A percentile compares a stretch with the other conserved stretches of the same genome.
phyloP scores from a whole-genome alignment of 2,329 filamentous ascomycete genomes.

The Saccharata proteae region DNA sequence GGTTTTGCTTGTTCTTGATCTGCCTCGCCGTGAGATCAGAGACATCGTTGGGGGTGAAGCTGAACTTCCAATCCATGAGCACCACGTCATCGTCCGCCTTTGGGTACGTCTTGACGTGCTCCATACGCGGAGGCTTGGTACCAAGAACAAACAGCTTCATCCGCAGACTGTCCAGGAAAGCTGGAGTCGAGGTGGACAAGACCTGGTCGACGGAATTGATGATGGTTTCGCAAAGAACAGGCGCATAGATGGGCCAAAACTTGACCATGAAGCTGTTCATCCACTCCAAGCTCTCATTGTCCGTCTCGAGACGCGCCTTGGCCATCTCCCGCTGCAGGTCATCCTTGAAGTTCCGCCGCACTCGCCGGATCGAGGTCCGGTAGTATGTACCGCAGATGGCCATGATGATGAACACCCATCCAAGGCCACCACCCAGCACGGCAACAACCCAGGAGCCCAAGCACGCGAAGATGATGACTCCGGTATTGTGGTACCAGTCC shows the following conservation, averaged over 20 bases:
- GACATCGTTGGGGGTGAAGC: constrained; percentile 91
- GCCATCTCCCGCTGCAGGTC: constrained; percentile 83
- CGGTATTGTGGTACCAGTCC: constrained; percentile 97
- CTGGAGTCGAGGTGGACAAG: constrained; percentile 78
- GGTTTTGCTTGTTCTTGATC: constrained; percentile 90
- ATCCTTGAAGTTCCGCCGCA: constrained; percentile 90
- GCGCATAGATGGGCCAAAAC: constrained; percentile 98
- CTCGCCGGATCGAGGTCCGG: constrained; percentile 82
- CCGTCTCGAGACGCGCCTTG: constrained; percentile 76
- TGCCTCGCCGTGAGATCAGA: constrained; percentile 84
- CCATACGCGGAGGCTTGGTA: constrained; percentile 87
- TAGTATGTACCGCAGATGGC: constrained; percentile 90
- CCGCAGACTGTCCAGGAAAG: constrained; percentile 85
- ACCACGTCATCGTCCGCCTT: constrained; percentile 91
- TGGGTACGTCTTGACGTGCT: constrained; percentile 96
- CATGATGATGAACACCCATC: constrained; percentile 91
- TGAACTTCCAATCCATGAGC: constrained; percentile 99
- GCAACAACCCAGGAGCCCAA: constrained; percentile 83
- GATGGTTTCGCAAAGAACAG: constrained; percentile 81
- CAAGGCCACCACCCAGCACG: constrained; percentile 77
- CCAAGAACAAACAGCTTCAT: constrained; percentile 90
- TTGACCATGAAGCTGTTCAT: constrained; percentile 98
- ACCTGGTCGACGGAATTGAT: constrained; percentile 94
- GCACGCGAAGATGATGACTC: constrained; percentile 86
- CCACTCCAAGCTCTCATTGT: constrained; percentile 91